Evolutionary conservation across 2,329 filamentous ascomycete genomes (phyloP), one percentile per base, ranked within the genome.

Genomic region (Alternaria novae-zelandiae): DNA sequence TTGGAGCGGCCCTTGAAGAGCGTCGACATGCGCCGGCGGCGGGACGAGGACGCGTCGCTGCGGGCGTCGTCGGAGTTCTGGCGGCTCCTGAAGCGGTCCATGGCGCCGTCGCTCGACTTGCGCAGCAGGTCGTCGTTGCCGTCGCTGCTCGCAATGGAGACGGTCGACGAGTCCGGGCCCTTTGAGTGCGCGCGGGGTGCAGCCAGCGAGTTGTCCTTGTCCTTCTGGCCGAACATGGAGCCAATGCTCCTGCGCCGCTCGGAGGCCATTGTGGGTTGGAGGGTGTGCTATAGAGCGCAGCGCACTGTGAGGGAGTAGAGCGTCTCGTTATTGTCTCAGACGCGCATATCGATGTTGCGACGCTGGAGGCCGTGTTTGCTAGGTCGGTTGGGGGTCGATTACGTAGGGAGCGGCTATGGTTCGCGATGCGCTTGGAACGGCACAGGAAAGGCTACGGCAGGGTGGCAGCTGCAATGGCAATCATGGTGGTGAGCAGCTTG

Each of bases 11-110:
- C 84, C 61, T 83, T 82, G 73, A 87, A 82, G 59, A 88, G 76
- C 67, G 84, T 86, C 11, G 86, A 84, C 65, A 89, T 82, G 57
- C 85, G 83, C 68, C 80, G 83, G 63, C 69, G 72, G 56, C 75
- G 73, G 30, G 73, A 73, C 26, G 82, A 73, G 6, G 74, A 83
- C 51, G 78, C 79, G 71, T 80, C 80, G 69, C 79, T 80, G 63
- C 72, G 71, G 44, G 69, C 72, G 57, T 80, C 80, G 47, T 83
- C 82, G n/a, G 80, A 81, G 55, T 70, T 72, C 54, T 69, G 70
- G 54, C 80, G 76, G 32, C 78, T 77, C 61, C 74, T 80, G 61
- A 81, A 73, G 66, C 74, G 80, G 70, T 81, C 82, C 36, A 82
- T 67, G 13, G 78, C 74, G 59, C 76, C 78, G 63, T 83, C 83